phyloP scores from a whole-genome alignment of 106 monocot genomes.

The Acorus gramineus region DNA sequence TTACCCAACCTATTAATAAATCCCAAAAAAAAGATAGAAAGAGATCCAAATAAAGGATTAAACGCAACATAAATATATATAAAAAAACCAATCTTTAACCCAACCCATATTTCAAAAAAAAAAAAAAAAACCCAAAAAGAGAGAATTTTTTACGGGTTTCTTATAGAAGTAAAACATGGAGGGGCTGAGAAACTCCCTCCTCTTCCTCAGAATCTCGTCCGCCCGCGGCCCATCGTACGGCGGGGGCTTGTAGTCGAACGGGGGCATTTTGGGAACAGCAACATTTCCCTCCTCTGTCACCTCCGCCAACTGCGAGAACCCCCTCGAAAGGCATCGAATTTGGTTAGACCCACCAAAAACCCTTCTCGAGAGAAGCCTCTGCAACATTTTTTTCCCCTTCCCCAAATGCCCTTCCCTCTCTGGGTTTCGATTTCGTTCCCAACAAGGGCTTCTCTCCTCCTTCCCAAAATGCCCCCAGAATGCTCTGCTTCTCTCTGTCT shows the following conservation, averaged over 20 bases:
- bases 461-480: too few species aligned
- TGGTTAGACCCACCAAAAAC: background rate
- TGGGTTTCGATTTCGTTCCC: background rate
- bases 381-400: constrained; percentile 10
- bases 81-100: background rate
- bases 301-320: constrained; percentile 10
- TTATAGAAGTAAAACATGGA: too few species aligned
- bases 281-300: constrained; percentile 13
- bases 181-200: too few species aligned
- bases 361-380: constrained; percentile 18
- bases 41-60: too few species aligned
- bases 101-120: background rate
- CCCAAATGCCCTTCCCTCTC: background rate
- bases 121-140: background rate
- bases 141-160: background rate
- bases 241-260: too few species aligned
- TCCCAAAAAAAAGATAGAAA: too few species aligned
- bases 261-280: background rate
- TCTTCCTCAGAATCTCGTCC: too few species aligned
- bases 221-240: too few species aligned
- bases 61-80: too few species aligned
- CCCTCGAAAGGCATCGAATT: background rate
- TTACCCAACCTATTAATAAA: too few species aligned
- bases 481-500: too few species aligned
- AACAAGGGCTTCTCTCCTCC: too few species aligned